These are phyloP conservation scores for Trametes sp. DNA, from an alignment of 1,284 basidiomycete species.

Conservation along the genomic window DNA sequence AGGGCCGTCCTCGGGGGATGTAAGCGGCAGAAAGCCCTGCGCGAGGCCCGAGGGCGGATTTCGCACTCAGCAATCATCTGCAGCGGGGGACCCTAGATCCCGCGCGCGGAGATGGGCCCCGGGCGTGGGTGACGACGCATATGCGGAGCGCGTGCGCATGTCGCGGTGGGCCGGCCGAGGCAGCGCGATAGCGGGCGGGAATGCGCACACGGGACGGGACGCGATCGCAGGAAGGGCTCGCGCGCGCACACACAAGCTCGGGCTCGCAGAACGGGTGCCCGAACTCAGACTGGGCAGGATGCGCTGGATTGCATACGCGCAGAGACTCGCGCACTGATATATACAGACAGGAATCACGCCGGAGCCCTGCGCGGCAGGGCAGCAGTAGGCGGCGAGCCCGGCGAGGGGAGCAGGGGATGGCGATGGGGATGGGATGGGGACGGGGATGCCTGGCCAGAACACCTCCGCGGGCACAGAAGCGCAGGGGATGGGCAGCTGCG, in stretches of 20 bases:
- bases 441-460: not conserved
- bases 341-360: conserved; percentile 2
- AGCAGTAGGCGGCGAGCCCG: not conserved
- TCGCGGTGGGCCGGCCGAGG: conserved; percentile 1
- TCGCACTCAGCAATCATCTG: too few species aligned
- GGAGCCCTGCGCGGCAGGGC: conserved; percentile 5
- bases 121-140: not conserved
- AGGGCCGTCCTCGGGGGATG: not conserved
- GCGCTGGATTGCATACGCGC: not conserved
- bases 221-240: conserved; percentile 3
- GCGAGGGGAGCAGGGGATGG: not conserved
- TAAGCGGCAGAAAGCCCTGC: not conserved
- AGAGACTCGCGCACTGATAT: not conserved
- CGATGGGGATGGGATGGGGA: not conserved
- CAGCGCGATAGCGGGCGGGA: conserved; percentile 4
- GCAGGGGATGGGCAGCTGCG: not conserved
- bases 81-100: not conserved
- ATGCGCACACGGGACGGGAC: conserved; percentile 11
- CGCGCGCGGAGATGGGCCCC: not conserved
- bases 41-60: not conserved
- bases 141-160: too few species aligned
- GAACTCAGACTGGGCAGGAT: conserved; percentile 18
- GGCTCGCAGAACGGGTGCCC: conserved; percentile 11
- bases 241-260: too few species aligned
- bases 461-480: not conserved